A percentile compares a stretch with the other conserved stretches of the same genome.
These are phyloP conservation scores for Magnaporthales sp. DNA, from an alignment of 2,329 filamentous ascomycete species.

Conservation along the genomic window DNA sequence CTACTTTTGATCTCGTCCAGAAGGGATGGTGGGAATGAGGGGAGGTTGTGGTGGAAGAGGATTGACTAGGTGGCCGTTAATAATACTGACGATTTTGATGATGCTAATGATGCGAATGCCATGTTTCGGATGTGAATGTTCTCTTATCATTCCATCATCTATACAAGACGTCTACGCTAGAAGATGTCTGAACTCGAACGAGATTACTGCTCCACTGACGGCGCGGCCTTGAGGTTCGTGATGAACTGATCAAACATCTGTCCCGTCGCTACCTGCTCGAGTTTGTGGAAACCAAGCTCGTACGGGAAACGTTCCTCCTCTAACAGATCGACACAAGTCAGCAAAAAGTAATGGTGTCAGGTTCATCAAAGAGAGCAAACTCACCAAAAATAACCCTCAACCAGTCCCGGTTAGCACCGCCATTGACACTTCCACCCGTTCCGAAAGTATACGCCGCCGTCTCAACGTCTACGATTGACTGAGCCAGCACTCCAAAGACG, in stretches of 20 bases:
- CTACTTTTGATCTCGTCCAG: conserved; percentile 5
- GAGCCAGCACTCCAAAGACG: background rate
- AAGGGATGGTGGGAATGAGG: conserved; percentile 1
- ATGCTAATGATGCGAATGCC: background rate
- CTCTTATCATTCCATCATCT: background rate
- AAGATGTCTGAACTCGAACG: no score
- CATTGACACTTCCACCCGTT: background rate
- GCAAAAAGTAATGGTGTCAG: background rate
- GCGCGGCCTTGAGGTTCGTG: background rate
- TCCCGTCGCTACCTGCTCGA: background rate
- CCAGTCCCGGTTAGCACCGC: background rate
- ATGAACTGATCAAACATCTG: background rate
- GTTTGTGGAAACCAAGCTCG: background rate
- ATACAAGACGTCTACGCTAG: background rate
- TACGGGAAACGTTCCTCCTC: conserved; percentile 2
- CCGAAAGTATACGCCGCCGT: background rate
- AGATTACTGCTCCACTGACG: background rate
- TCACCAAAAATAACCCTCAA: conserved; percentile 2
- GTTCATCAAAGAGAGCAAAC: background rate
- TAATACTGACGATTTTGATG: background rate
- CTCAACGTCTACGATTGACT: background rate
- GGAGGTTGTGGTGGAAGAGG: conserved; percentile 1
- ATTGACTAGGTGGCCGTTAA: background rate
- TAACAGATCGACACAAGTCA: background rate
- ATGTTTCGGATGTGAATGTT: background rate